Evolutionary conservation across 2,329 filamentous ascomycete genomes (phyloP).

Genomic region (Botrytis byssoidea): DNA sequence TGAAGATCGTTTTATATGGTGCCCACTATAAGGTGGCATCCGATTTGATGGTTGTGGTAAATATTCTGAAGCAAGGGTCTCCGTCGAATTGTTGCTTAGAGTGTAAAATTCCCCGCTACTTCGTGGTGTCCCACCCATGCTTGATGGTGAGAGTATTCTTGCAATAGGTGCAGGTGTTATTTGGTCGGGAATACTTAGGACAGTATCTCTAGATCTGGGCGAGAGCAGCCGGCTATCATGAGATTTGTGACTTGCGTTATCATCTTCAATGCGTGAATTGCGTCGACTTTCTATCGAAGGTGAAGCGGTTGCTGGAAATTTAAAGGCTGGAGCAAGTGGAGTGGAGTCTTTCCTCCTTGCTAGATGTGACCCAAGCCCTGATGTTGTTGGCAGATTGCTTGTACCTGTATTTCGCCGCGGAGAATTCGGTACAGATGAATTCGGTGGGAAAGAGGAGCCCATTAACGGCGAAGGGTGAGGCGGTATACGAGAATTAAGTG

Average conservation of each 20-base stretch:
- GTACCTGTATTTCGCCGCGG: conserved; percentile 31
- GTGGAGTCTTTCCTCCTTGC: conserved; percentile 38
- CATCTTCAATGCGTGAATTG: conserved; percentile 20
- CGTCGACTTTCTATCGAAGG: conserved; percentile 33
- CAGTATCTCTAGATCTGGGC: conserved; percentile 36
- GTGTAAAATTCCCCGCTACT: conserved; percentile 96
- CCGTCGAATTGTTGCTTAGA: conserved; percentile 89
- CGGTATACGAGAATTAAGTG: conserved; percentile 38
- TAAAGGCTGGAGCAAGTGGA: conserved; percentile 50
- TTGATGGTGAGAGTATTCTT: conserved; percentile 74
- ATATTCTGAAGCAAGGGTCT: conserved; percentile 90
- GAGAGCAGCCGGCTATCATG: conserved; percentile 31
- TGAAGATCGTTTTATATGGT: conserved; percentile 45
- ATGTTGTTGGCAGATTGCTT: conserved; percentile 43
- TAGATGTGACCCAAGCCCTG: conserved; percentile 41
- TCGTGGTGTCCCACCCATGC: conserved; percentile 73
- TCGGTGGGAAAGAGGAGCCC: conserved; percentile 37
- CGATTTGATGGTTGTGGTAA: conserved; percentile 52
- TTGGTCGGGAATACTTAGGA: conserved; percentile 56
- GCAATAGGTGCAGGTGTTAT: conserved; percentile 54
- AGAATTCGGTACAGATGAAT: conserved; percentile 14
- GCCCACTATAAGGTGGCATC: conserved; percentile 45
- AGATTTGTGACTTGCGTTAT: conserved; percentile 14
- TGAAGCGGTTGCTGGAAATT: conserved; percentile 50
- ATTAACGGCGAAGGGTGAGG: conserved; percentile 40